Percentiles rank a stretch among this genome's conserved stretches.
These are phyloP conservation scores for Aspergillus affinis DNA, from an alignment of 495 filamentous ascomycete genomes.

Conservation along the genomic window DNA sequence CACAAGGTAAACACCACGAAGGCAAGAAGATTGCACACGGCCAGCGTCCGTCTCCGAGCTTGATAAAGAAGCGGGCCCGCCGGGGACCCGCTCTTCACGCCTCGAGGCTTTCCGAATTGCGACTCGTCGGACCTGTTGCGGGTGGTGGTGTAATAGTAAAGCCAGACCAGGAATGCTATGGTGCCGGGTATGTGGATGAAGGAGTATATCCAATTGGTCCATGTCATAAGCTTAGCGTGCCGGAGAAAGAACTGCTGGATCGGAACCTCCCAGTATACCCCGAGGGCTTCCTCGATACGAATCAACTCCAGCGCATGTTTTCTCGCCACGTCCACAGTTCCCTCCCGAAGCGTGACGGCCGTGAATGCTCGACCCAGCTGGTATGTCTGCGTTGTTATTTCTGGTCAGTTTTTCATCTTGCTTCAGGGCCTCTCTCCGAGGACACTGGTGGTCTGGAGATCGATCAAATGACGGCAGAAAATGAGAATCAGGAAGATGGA, in stretches of 20 bases:
- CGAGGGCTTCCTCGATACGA: slow-evolving; percentile 50
- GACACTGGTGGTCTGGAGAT: background rate
- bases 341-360: slow-evolving; percentile 57
- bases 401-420: background rate
- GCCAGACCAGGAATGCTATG: slow-evolving; percentile 65
- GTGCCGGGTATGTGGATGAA: slow-evolving; percentile 84
- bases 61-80: slow-evolving; percentile 56
- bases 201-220: slow-evolving; percentile 68
- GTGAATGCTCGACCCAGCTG: slow-evolving; percentile 64
- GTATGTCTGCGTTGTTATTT: slow-evolving; percentile 45
- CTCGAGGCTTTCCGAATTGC: slow-evolving; percentile 36
- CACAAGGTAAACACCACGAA: slow-evolving; percentile 76
- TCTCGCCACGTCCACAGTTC: slow-evolving; percentile 56
- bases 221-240: slow-evolving; percentile 42
- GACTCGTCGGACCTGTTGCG: slow-evolving; percentile 39
- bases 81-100: slow-evolving; percentile 36
- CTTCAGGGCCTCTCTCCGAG: background rate
- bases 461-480: background rate
- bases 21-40: slow-evolving; percentile 71
- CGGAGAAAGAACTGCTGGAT: slow-evolving; percentile 57
- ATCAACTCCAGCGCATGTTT: slow-evolving; percentile 59
- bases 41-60: slow-evolving; percentile 65
- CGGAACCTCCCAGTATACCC: slow-evolving; percentile 55
- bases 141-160: slow-evolving; percentile 66
- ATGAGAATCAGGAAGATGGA: slow-evolving; percentile 5